Evolutionary conservation across 768 basidiomycete species (phyloP).

Genomic region (Hydnomerulius pinastri): DNA sequence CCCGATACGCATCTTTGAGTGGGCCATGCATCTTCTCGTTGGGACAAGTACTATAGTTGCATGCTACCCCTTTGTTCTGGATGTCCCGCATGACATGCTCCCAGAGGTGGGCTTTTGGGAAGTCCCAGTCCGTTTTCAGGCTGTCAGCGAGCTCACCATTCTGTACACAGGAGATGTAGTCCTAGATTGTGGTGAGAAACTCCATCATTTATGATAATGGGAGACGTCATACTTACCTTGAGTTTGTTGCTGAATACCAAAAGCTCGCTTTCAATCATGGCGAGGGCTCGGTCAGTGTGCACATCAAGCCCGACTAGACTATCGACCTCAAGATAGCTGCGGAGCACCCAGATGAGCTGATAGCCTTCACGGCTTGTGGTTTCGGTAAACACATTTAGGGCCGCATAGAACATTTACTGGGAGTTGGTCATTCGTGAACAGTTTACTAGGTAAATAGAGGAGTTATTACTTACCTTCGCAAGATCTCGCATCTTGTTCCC

Average conservation of each 20-base stretch:
- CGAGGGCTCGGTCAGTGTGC: constrained; percentile 32
- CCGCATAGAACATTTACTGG: not conserved
- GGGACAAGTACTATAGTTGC: constrained; percentile 32
- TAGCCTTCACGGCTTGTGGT: constrained; percentile 15
- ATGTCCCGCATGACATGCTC: constrained; percentile 35
- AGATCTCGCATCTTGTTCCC: constrained; percentile 38
- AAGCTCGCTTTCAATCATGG: constrained; percentile 18
- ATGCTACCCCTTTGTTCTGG: constrained; percentile 28
- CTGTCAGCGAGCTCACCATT: not conserved
- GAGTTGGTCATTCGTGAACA: not conserved
- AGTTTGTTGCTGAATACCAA: constrained; percentile 10
- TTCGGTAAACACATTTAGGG: not conserved
- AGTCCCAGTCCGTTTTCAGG: constrained; percentile 32
- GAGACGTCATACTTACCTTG: too few relatives aligned
- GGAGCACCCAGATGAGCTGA: constrained; percentile 28
- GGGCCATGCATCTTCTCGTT: constrained; percentile 33
- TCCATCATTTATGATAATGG: constrained; percentile 2
- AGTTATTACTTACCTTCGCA: constrained; percentile 26
- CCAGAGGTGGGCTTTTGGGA: constrained; percentile 36
- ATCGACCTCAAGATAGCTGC: constrained; percentile 33
- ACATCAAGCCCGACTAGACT: constrained; percentile 31
- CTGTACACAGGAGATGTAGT: not conserved
- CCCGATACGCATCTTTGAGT: constrained; percentile 27
- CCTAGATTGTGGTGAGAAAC: not conserved
- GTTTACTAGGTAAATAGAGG: not conserved